These are phyloP conservation scores for Ustilago xerochloae DNA, from an alignment of 1,284 basidiomycete species.

Conservation along the genomic window DNA sequence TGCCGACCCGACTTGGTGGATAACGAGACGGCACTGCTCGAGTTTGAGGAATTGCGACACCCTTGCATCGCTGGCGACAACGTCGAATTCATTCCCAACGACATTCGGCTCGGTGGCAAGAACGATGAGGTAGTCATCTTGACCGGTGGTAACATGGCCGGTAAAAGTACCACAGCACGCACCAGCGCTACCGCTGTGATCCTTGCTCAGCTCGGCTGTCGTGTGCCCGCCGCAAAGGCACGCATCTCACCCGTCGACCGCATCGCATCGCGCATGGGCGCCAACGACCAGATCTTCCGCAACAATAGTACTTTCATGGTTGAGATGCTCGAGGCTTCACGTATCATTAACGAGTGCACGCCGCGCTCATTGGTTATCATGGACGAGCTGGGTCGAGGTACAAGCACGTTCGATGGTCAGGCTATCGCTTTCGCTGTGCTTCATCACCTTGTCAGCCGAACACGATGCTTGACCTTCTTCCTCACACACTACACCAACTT, in stretches of 20 bases:
- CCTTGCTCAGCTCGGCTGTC: conserved; percentile 97
- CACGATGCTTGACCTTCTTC: conserved; percentile 67
- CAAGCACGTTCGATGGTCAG: conserved; percentile 67
- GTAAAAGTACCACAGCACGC: conserved; percentile 75
- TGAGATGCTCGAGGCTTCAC: conserved; percentile 67
- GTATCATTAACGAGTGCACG: conserved; percentile 66
- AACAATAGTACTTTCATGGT: conserved; percentile 68
- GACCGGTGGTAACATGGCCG: conserved; percentile 91
- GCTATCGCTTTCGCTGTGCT: conserved; percentile 67
- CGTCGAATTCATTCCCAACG: conserved; percentile 90
- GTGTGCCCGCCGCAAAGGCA: conserved; percentile 86
- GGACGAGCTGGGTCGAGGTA: conserved; percentile 68
- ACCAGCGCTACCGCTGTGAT: conserved; percentile 98
- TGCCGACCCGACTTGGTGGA: conserved; percentile 91
- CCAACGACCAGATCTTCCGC: conserved; percentile 70
- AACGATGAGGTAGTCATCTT: conserved; percentile 84
- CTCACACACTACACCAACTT: conserved; percentile 66
- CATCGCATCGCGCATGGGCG: conserved; percentile 97
- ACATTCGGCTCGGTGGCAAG: conserved; percentile 84
- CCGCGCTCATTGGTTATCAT: conserved; percentile 67
- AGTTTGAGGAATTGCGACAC: conserved; percentile 85
- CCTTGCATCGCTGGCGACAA: conserved; percentile 72
- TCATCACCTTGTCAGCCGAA: conserved; percentile 63
- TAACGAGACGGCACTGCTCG: conserved; percentile 79
- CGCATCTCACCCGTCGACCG: conserved; percentile 88